Evolutionary conservation across 495 filamentous ascomycete genomes (phyloP).

Genomic region (Tetracladium marchalianum): DNA sequence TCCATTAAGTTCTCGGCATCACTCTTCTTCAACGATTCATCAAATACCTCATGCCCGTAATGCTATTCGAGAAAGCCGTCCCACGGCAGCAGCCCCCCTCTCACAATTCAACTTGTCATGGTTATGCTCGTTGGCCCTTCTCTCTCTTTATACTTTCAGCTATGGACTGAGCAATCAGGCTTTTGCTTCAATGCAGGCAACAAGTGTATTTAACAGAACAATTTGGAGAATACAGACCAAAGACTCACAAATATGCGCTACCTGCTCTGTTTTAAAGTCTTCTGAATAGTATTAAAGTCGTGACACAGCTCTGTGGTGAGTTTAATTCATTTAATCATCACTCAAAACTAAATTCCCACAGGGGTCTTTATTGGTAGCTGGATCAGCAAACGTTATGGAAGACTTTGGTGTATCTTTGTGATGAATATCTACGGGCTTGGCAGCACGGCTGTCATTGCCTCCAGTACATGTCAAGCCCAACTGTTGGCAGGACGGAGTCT

Average conservation of each 20-base stretch:
- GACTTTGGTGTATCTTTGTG: background rate
- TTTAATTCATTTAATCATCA: background rate
- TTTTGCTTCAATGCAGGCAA: conserved; percentile 25
- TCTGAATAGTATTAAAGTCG: conserved; percentile 20
- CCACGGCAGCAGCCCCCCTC: too few relatives aligned
- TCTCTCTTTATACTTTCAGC: conserved; percentile 24
- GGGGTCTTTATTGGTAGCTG: background rate
- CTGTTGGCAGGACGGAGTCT: background rate
- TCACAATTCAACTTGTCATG: too few relatives aligned
- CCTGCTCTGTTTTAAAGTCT: conserved; percentile 21
- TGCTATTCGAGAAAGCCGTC: too few relatives aligned
- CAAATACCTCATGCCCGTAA: too few relatives aligned
- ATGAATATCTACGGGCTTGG: background rate
- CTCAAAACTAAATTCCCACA: background rate
- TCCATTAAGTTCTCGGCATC: too few relatives aligned
- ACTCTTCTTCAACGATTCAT: too few relatives aligned
- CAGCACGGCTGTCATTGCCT: background rate
- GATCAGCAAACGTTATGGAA: background rate
- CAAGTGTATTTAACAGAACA: conserved; percentile 21
- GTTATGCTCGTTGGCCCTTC: conserved; percentile 6
- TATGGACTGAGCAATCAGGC: conserved; percentile 30
- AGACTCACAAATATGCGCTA: conserved; percentile 13
- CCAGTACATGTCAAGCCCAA: background rate
- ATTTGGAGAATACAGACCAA: conserved; percentile 23
- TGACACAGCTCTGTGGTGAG: too few relatives aligned